Percentiles rank a stretch among this genome's conserved stretches.
Conservation (phyloP, 192 early-diverging fungal genomes). For the Coemansia erecta region DNA sequence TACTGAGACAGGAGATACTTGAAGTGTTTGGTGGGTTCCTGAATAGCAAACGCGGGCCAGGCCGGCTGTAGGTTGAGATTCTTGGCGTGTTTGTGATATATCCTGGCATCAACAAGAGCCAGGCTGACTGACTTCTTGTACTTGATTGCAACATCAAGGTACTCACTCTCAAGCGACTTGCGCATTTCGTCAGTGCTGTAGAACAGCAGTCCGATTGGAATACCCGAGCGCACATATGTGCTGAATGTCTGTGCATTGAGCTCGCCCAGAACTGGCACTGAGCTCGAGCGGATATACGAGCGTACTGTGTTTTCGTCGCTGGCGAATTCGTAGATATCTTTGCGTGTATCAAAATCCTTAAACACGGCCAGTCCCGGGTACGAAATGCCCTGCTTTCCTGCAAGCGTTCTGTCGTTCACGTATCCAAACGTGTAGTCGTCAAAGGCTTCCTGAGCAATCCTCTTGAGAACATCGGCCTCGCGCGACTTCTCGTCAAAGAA, state of each 20-base stretch:
- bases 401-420: slow-evolving; percentile 58
- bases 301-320: slow-evolving; percentile 58
- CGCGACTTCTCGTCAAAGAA: slow-evolving; percentile 62
- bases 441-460: slow-evolving; percentile 70
- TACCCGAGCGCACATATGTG: slow-evolving; percentile 72
- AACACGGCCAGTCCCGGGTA: slow-evolving; percentile 74
- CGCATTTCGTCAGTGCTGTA: slow-evolving; percentile 62
- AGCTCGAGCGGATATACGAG: slow-evolving; percentile 60
- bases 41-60: slow-evolving; percentile 95
- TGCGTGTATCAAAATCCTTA: slow-evolving; percentile 82
- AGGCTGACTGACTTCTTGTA: slow-evolving; percentile 82
- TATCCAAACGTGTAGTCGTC: slow-evolving; percentile 86
- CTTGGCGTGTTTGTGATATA: slow-evolving; percentile 78
- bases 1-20: slow-evolving; percentile 83
- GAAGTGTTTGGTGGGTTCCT: slow-evolving; percentile 62
- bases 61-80: slow-evolving; percentile 78
- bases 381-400: slow-evolving; percentile 55
- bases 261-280: slow-evolving; percentile 86
- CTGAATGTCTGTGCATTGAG: slow-evolving; percentile 85
- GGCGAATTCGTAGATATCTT: slow-evolving; percentile 60
- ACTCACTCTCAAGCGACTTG: slow-evolving; percentile 47
- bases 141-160: slow-evolving; percentile 71
- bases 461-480: slow-evolving; percentile 62
- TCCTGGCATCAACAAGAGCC: slow-evolving; percentile 82
- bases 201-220: slow-evolving; percentile 90